A percentile compares a stretch with the other conserved stretches of the same genome.
Evolutionary conservation across 78 protist species (phyloP).

Genomic region (Dictyostelium brefeldianum): DNA sequence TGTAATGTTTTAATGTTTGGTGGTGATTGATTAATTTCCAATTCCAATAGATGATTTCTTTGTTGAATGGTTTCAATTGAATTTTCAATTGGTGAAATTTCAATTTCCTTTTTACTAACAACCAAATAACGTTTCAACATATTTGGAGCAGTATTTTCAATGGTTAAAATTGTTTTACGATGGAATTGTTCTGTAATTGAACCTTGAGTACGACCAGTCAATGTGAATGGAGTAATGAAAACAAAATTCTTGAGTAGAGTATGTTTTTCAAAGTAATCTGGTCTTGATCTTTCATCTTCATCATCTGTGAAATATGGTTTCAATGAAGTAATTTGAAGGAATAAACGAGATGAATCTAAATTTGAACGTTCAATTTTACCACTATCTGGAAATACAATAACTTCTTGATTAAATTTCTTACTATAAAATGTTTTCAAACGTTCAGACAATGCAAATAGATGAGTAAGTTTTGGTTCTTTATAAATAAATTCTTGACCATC

Average conservation of each 20-base stretch:
- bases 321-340: slow-evolving; percentile 57
- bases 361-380: not conserved
- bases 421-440: slow-evolving; percentile 49
- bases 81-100: slow-evolving; percentile 71
- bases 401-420: slow-evolving; percentile 23
- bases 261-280: slow-evolving; percentile 44
- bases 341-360: slow-evolving; percentile 22
- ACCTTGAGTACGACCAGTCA: slow-evolving; percentile 71
- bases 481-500: slow-evolving; percentile 78
- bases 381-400: slow-evolving; percentile 59
- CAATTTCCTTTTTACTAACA: slow-evolving; percentile 29
- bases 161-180: slow-evolving; percentile 65
- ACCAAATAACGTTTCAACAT: slow-evolving; percentile 66
- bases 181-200: slow-evolving; percentile 76
- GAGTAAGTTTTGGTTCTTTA: slow-evolving; percentile 77
- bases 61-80: slow-evolving; percentile 45
- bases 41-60: slow-evolving; percentile 9
- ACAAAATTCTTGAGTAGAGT: slow-evolving; percentile 50
- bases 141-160: slow-evolving; percentile 60
- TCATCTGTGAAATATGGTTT: slow-evolving; percentile 52
- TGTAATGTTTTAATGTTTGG: slow-evolving; percentile 64
- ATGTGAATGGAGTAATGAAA: slow-evolving; percentile 78
- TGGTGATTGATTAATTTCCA: slow-evolving; percentile 46
- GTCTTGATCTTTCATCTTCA: not conserved
- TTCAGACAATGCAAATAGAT: slow-evolving; percentile 57